Evolutionary conservation across 257 asterid genomes (phyloP), one percentile per base, ranked within the genome.

Genomic region (Gentiana straminea): DNA sequence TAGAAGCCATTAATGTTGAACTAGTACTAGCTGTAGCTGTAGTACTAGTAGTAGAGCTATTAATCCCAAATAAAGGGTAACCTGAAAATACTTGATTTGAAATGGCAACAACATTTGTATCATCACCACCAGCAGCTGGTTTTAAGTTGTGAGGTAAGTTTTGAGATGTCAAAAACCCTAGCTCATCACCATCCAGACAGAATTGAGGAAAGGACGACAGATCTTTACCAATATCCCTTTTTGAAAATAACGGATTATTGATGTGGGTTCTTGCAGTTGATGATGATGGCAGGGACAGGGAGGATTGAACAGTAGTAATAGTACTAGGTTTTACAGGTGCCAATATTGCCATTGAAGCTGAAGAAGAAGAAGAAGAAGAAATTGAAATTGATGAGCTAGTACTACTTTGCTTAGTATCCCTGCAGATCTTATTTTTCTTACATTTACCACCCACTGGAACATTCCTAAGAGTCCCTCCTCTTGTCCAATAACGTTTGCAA

Each of bases 401-500:
- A 1, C 34, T 15, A 34, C 37, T 57, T 35, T 5, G 33, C 7
- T 33, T 38, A 11, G 75, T 33, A 56, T 69, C 4, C 52, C 53
- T 65, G 2, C 76, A 41, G 13, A 53, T 48, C 74, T 68, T 81
- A 13, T 71, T 72, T 12, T 91, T 75, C 65, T 81, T 86, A 75
- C 67, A 78, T 57, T 84, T 86, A 49, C 86, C 94, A 56, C 95
- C 95, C 50, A 86, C 73, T 0, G 94, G 95, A 38, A 86, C 84
- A 46, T 83, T 83, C 8, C 95, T 86, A 13, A 86, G 82, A 7
- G 85, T 79, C 53, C 95, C 95, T 12, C 94, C 95, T 66, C 69
- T 75, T 3, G 95, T 86, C 96, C 96, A 86, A 73, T 84, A 90
- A 62, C 96, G 66, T 61, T 80, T 82, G 65, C 96, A 86, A 7